Evolutionary conservation across 331 rosid species (phyloP), one percentile per base, ranked within the genome.

Genomic region (Telfairia occidentalis): DNA sequence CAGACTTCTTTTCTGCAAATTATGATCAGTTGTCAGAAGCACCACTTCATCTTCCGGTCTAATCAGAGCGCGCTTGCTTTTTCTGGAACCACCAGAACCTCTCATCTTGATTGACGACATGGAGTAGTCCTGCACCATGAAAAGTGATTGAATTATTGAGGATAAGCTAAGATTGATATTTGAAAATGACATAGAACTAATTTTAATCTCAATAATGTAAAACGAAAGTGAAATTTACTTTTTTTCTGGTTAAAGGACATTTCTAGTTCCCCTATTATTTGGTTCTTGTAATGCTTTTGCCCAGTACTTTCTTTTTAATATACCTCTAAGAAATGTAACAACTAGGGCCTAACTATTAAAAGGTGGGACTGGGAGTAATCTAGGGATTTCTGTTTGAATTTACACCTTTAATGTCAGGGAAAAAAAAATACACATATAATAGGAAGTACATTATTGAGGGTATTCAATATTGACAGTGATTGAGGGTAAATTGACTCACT

Each of bases 81-180:
- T 88, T 83, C 86, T 85, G 72, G 84, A 77, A 23, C 82, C 89
- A 74, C 61, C 82, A 76, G 87, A 71, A 81, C 83, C 88, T 86
- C 85, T 85, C 79, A 84, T 83, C 81, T 86, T 90, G 50, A 83
- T 84, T 58, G 97, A 91, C 32, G 92, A 83, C 78, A 84, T 76
- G 53, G 97, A 89, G 90, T 91, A 79, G 55, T 85, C 93, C 96
- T 86, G 74, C 52, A 73, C 16, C 45, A 64, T 65, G 42, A 54
- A 48, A 55, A 76, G 73, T 66, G 34, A 32, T n/a, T 86, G 79
- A 59, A 37, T 28, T 29, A 61, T 46, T 21, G 34, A 21, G 34
- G 19, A 30, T 26, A 12, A 28, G 21, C 69, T 3, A 45, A 24
- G 5, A 13, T 45, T 43, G 54, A 40, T 13, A 67, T 67, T 0